Percentiles rank a stretch among this genome's conserved stretches.
Conservation (phyloP, 176 grass and related monocot species). For the Saccharum officinarum region DNA sequence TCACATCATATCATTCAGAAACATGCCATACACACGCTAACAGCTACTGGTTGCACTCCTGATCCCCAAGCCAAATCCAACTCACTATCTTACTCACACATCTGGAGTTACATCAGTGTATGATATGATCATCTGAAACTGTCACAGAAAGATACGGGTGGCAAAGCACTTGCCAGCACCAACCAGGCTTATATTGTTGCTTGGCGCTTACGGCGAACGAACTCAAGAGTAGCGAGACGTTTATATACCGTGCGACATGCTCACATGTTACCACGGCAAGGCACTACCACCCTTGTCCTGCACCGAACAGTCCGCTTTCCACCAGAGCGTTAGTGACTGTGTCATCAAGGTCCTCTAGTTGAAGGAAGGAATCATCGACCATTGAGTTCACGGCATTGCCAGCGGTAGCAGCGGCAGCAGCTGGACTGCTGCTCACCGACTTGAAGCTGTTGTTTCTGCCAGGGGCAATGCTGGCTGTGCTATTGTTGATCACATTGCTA, state of each 20-base stretch:
- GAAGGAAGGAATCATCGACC: slow-evolving; percentile 58
- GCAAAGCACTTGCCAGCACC: background rate
- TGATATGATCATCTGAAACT: slow-evolving; percentile 21
- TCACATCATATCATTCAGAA: background rate
- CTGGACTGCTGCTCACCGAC: slow-evolving; percentile 76
- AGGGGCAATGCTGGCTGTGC: background rate
- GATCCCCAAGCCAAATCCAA: slow-evolving; percentile 30
- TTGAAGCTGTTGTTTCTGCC: slow-evolving; percentile 84
- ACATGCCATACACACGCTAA: background rate
- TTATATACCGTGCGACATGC: background rate
- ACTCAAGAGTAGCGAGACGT: background rate
- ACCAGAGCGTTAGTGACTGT: slow-evolving; percentile 51
- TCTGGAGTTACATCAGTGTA: slow-evolving; percentile 30
- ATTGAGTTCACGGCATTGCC: slow-evolving; percentile 42
- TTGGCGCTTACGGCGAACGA: background rate
- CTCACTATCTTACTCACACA: slow-evolving; percentile 26
- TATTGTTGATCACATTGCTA: slow-evolving; percentile 44
- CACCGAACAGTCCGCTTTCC: slow-evolving; percentile 54
- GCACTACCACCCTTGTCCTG: slow-evolving; percentile 43
- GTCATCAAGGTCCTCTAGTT: slow-evolving; percentile 57
- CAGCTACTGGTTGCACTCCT: background rate
- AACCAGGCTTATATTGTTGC: background rate
- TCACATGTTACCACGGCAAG: slow-evolving; percentile 55
- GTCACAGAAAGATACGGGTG: background rate
- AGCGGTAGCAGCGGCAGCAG: slow-evolving; percentile 34